Evolutionary conservation across 768 basidiomycete genomes (phyloP), one percentile per base, ranked within the genome.

Genomic region (Neoboletus magnificus): DNA sequence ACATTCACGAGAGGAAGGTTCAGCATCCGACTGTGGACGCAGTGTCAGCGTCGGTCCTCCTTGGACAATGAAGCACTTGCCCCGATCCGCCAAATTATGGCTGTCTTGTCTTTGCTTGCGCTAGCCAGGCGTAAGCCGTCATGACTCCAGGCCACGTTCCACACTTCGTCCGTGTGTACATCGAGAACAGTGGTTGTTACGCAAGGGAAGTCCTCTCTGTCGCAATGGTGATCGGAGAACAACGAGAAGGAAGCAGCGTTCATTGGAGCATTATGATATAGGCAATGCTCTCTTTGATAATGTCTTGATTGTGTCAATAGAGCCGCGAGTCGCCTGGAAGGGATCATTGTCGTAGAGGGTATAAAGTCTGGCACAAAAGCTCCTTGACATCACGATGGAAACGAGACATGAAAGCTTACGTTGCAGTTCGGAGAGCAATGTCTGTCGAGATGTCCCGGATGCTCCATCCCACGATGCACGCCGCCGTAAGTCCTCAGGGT

Each of bases 71-170:
- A 48, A 40, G 48, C 52, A 74, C 89, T 65, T 72, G 92, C 95
- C 75, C 82, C 83, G 52, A 93, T 78, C 44, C 79, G 79, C 95
- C 95, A 98, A 48, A 98, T 88, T 52, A 97, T 90, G 8, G 89
- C 93, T 5, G 81, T 79, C 74, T 82, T 84, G 72, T 98, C 96
- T 70, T 83, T 91, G 53, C 94, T 89, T 36, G 89, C 90, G 60
- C 86, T 94, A 30, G 95, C 97, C 48, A 99, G 77, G 63, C 81
- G 86, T 47, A 73, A 71, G 2, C 97, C 97, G 67, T 87, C 86
- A 63, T 91, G 91, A 71, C 93, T 96, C 95, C 95, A 99, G 68
- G 88, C 89, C 56, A 98, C 72, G 66, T 89, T 86, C 95, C 96
- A 98, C 41, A 99, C 94, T 69, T 99, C 93, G 67, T 98, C 92